Evolutionary conservation across 2,329 filamentous ascomycete species (phyloP), one percentile per base, ranked within the genome.

Genomic region (Alternaria gaisen): DNA sequence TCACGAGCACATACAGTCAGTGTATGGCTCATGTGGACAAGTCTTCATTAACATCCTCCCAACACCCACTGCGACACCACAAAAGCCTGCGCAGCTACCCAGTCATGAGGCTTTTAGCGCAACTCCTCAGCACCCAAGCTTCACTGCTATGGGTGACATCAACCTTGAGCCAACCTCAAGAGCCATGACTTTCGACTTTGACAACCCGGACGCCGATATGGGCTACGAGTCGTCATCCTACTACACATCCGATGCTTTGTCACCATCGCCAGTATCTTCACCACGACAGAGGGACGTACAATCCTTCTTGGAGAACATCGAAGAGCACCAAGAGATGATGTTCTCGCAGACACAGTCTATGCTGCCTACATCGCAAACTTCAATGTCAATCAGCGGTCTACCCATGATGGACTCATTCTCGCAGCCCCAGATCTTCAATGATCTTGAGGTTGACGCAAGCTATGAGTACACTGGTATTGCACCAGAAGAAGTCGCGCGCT

Each of bases 391-490:
- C 38, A 62, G 67, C 26, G 57, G 64, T n/a, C 51, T 70, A 2
- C 58, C 67, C 16, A 40, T 30, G 24, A 54, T 59, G n/a, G 68
- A 69, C n/a, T 67, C 69, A 5, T 62, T 66, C 36, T 56, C 69
- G 9, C 64, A 69, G 20, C 53, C 67, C 34, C 65, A 67, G 24
- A 64, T 70, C 12, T 72, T 75, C 63, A 65, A 68, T 18, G 84
- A 84, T 44, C 77, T 86, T 34, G 83, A 86, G 61, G 81, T 88
- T 26, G 85, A 88, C 60, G 86, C 87, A n/a, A 87, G 83, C 36
- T 85, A 88, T 57, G 86, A 87, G 56, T 89, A 93, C 66, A 97
- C 94, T 1, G 94, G 94, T 26, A 90, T 98, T 58, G 94, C 91
- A 1, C 83, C 90, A 43, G 94, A 97, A 69, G 93, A 98, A 61